Base-by-base conservation (phyloP, 2,329 filamentous ascomycete species). In the Penicillium sp. region DNA sequence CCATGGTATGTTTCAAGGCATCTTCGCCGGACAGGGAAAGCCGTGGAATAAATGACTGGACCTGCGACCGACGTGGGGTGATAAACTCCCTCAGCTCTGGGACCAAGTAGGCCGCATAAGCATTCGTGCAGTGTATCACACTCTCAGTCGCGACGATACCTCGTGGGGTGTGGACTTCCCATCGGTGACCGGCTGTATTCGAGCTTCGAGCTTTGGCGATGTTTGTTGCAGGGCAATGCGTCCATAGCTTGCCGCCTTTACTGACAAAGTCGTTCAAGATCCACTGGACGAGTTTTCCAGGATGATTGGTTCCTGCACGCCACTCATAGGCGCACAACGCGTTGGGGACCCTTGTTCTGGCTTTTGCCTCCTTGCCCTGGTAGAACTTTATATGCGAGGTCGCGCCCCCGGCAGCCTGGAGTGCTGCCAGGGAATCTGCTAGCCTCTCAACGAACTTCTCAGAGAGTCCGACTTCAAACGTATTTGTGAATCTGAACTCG, bases 271-370 rank as follows among this genome's bases (percentile, higher is more conserved):
- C 35, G 10, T 36, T 30, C 14, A 43, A 17, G 18, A 43, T 43
- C 40, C 40, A 43, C 26, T 43, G 40, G 1, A 43, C 40, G 3
- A 43, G 40, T n/a, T 43, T 43, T 8, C 23, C 40, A 2, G 40
- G 40, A 13, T 43, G 35, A 10, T 43, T 43, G 5, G 40, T 38
- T 14, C 34, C 40, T 15, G 40, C 34, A 3, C 34, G 34, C 10
- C 32, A 43, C 16, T 43, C 34, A 14, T 43, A 43, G 2, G 40
- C 40, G 20, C 23, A 14, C 3, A 37, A 3, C 2, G 40, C 40
- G 11, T 9, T 30, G 4, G 23, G 35, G 2, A 35, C 35, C 3
- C 40, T 32, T 8, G 40, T 43, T 13, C 23, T 31, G 4, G 10
- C 4, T 6, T 35, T 25, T 7, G 35, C 40, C 16, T 37, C 34